These are phyloP conservation scores for Trichophaea hybrida DNA, from an alignment of 2,329 filamentous ascomycete species.

Conservation along the genomic window DNA sequence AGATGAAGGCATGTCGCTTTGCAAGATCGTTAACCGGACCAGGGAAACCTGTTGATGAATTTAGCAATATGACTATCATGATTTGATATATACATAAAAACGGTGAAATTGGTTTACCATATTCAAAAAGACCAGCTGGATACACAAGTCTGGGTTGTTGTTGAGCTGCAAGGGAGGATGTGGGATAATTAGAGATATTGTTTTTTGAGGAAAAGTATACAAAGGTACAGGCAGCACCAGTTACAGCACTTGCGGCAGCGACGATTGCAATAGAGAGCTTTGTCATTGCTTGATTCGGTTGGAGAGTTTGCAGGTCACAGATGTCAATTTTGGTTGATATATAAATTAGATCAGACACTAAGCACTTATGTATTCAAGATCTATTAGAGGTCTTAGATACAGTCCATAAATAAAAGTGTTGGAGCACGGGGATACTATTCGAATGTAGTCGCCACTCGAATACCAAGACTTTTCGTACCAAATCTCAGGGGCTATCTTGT, in stretches of 20 bases:
- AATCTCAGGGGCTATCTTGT: too few relatives aligned
- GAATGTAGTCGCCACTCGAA: too few relatives aligned
- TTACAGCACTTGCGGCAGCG: constrained; percentile 60
- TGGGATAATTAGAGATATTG: constrained; percentile 28
- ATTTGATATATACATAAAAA: neutral
- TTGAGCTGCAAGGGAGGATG: constrained; percentile 5
- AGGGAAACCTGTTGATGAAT: constrained; percentile 48
- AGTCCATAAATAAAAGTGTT: too few relatives aligned
- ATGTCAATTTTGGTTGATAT: too few relatives aligned
- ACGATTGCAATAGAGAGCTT: constrained; percentile 63
- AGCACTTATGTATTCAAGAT: too few relatives aligned
- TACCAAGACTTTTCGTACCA: too few relatives aligned
- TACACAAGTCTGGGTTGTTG: constrained; percentile 40
- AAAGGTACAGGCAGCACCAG: constrained; percentile 58
- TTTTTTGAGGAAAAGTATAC: constrained; percentile 40
- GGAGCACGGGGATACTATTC: too few relatives aligned
- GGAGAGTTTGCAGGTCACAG: too few relatives aligned
- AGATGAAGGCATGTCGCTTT: constrained; percentile 60
- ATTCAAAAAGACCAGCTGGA: constrained; percentile 63
- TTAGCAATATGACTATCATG: neutral
- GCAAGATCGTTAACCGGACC: constrained; percentile 77
- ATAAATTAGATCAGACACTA: too few relatives aligned
- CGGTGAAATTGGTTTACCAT: constrained; percentile 34
- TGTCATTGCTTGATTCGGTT: constrained; percentile 43
- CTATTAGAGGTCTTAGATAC: too few relatives aligned